Conservation (phyloP, 331 rosid species). For the Rosa hybrid region DNA sequence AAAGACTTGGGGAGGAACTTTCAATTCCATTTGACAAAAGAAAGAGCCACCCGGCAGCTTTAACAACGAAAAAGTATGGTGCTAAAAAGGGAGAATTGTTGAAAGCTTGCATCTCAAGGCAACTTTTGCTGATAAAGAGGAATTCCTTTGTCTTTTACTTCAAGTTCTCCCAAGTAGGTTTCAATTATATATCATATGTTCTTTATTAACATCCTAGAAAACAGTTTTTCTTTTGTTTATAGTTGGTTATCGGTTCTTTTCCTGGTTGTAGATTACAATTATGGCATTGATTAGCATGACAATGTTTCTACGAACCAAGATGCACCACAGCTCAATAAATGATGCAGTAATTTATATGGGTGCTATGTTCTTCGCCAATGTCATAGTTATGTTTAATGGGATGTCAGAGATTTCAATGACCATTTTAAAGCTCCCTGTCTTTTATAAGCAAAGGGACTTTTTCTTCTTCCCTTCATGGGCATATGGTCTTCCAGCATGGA, state of each 20-base stretch:
- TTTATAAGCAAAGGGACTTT: slow-evolving; percentile 52
- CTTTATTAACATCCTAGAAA: background rate
- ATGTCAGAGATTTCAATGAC: slow-evolving; percentile 44
- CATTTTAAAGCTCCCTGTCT: slow-evolving; percentile 41
- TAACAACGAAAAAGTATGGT: slow-evolving; percentile 53
- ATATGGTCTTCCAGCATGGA: slow-evolving; percentile 44
- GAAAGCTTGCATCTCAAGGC: slow-evolving; percentile 48
- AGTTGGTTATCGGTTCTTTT: background rate
- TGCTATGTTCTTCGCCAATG: slow-evolving; percentile 36
- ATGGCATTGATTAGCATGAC: slow-evolving; percentile 35
- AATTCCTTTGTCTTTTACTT: slow-evolving; percentile 47
- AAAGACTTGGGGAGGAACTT: slow-evolving; percentile 46
- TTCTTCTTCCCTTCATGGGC: slow-evolving; percentile 52
- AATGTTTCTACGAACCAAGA: slow-evolving; percentile 46
- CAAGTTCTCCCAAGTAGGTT: slow-evolving; percentile 42
- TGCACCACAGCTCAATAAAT: slow-evolving; percentile 30
- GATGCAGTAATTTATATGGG: slow-evolving; percentile 44
- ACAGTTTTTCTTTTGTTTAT: background rate
- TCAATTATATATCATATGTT: background rate
- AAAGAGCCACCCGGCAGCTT: slow-evolving; percentile 64
- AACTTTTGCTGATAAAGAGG: slow-evolving; percentile 46
- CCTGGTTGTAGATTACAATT: slow-evolving; percentile 26
- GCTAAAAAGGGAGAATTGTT: slow-evolving; percentile 29
- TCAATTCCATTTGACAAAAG: slow-evolving; percentile 51
- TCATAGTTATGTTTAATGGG: slow-evolving; percentile 38